Base-by-base conservation (phyloP, 306 rosid species). In the Delonix regia region DNA sequence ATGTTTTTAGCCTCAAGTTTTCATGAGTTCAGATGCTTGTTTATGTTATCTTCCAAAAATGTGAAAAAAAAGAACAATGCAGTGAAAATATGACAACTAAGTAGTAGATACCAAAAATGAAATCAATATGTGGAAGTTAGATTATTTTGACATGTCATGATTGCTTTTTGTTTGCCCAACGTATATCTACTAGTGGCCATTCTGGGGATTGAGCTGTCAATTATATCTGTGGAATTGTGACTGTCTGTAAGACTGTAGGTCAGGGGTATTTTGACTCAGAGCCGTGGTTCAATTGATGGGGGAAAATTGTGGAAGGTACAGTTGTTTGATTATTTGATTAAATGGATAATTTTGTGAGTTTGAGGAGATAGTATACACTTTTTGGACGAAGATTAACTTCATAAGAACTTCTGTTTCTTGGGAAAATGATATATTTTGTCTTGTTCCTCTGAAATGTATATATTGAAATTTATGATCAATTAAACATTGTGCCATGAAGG, bases 71-170 rank as follows among this genome's bases (percentile, higher is more conserved):
- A 36, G 42, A 42, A 74, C 41, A 73, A 27, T 60, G 14, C 48
- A 25, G 22, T 42, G 60, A 60, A 74, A 18, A 45, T 16, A 27
- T 59, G 44, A 41, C 4, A 25, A 41, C 57, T 24, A 9, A 22
- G 64, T 48, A 63, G 36, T 65, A 38, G 49, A 65, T 65, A 39
- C 13, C 51, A 65, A 65, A 39, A 19, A 63, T 64, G 47, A 16
- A 38, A 39, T n/a, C 55, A 36, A 25, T 13, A 39, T 16, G 47
- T 61, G 34, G 41, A 47, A 41, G 27, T 47, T 61, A 45, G 71
- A 7, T 45, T 13, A 28, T 74, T 28, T 19, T 38, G 57, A 62
- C 36, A 39, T 75, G 15, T 6, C 49, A 41, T 45, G 71, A 45
- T 47, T 48, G 33, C 69, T n/a, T 62, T 19, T 28, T 42, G 34